These are phyloP conservation scores for Taphrina confusa DNA, from an alignment of 1,139 yeast species.

Conservation along the genomic window DNA sequence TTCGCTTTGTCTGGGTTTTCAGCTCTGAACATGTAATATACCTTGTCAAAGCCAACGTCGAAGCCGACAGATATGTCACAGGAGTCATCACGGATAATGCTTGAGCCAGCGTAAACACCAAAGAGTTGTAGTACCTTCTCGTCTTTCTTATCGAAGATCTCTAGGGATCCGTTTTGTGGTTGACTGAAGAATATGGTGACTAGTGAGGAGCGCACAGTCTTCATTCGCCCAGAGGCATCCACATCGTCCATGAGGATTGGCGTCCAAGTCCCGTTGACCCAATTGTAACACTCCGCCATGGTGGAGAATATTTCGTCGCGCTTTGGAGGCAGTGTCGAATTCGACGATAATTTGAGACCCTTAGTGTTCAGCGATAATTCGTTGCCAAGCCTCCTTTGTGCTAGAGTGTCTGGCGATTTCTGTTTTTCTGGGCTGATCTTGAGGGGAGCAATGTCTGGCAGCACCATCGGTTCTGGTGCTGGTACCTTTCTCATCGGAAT, in stretches of 20 bases:
- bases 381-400: conserved; percentile 24
- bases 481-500: conserved; percentile 28
- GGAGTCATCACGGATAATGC: conserved; percentile 31
- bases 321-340: not conserved
- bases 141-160: conserved; percentile 25
- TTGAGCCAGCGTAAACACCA: conserved; percentile 19
- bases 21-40: conserved; percentile 30
- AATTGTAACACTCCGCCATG: conserved; percentile 32
- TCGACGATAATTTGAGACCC: not conserved
- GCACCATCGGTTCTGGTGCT: conserved; percentile 11
- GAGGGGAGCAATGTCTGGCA: conserved; percentile 25
- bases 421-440: conserved; percentile 8
- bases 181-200: conserved; percentile 16
- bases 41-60: conserved; percentile 31
- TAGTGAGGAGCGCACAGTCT: conserved; percentile 25
- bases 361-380: conserved; percentile 12
- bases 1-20: conserved; percentile 33
- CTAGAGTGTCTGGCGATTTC: conserved; percentile 6
- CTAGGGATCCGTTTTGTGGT: conserved; percentile 19
- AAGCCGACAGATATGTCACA: conserved; percentile 33
- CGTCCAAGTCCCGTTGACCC: conserved; percentile 29
- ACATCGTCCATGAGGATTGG: conserved; percentile 32
- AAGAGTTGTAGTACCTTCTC: conserved; percentile 11
- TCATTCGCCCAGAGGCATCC: conserved; percentile 18
- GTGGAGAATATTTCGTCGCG: conserved; percentile 26